Conservation (phyloP, 495 filamentous ascomycete species). For the Cryomyces antarcticus region DNA sequence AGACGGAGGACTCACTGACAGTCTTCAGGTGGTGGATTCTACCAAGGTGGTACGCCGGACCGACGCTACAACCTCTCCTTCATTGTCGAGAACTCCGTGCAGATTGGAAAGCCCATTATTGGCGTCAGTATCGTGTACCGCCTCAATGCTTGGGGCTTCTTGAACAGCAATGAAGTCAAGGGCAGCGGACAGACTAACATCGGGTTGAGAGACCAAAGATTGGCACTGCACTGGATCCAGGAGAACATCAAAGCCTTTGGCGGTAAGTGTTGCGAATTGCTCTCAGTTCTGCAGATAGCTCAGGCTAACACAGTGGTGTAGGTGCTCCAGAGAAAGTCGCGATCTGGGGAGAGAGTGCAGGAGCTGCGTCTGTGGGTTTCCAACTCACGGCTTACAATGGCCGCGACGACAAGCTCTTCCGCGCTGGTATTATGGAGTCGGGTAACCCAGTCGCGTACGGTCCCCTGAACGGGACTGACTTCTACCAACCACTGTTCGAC, state of each 20-base stretch:
- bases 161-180: constrained; percentile 20
- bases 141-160: constrained; percentile 32
- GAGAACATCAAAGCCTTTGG: constrained; percentile 24
- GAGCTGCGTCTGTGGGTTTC: constrained; percentile 13
- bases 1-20: constrained; percentile 26
- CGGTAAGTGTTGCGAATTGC: constrained; percentile 5
- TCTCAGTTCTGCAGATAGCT: background rate
- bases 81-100: constrained; percentile 30
- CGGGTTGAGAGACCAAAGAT: constrained; percentile 35
- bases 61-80: constrained; percentile 29
- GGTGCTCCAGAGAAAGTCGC: constrained; percentile 17
- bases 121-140: constrained; percentile 42
- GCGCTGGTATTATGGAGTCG: constrained; percentile 28
- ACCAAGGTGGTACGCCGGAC: constrained; percentile 12
- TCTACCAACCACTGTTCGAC: constrained; percentile 19
- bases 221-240: constrained; percentile 41
- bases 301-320: background rate
- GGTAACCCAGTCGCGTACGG: constrained; percentile 16
- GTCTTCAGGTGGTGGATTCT: constrained; percentile 13
- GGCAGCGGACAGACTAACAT: constrained; percentile 32
- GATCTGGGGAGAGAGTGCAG: constrained; percentile 12
- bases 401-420: constrained; percentile 29
- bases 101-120: constrained; percentile 37
- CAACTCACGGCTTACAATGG: constrained; percentile 20
- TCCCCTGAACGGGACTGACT: constrained; percentile 4